Evolutionary conservation across 208 protist genomes (phyloP).

Genomic region (Borovskyia barvae): DNA sequence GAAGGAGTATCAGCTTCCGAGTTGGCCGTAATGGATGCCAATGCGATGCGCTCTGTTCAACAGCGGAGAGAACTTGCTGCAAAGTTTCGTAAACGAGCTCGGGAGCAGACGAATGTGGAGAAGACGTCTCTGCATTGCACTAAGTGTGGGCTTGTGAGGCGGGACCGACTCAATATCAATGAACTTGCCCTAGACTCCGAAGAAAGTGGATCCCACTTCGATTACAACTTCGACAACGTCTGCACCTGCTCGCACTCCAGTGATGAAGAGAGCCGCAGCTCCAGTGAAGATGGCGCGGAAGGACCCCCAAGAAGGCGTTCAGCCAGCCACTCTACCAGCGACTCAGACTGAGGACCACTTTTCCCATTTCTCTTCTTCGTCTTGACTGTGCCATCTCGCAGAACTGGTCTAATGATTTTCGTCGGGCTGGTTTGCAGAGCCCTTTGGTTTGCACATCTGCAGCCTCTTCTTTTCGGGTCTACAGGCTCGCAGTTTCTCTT

Average conservation of each 20-base stretch:
- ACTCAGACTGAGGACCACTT: too few species aligned
- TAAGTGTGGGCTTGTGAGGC: slow-evolving; percentile 83
- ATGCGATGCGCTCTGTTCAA: slow-evolving; percentile 64
- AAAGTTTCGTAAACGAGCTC: slow-evolving; percentile 67
- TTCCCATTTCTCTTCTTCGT: too few species aligned
- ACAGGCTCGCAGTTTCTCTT: too few species aligned
- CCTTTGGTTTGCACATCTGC: too few species aligned
- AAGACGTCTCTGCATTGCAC: slow-evolving; percentile 77
- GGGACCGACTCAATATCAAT: slow-evolving; percentile 86
- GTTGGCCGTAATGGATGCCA: slow-evolving; percentile 69
- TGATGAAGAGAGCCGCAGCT: slow-evolving; percentile 37
- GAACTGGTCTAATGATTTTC: too few species aligned
- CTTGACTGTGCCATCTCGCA: too few species aligned
- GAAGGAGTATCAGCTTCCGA: slow-evolving; percentile 27
- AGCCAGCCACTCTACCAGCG: too few species aligned
- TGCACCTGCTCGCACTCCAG: slow-evolving; percentile 77
- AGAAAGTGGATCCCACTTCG: slow-evolving; percentile 86
- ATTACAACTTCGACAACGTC: slow-evolving; percentile 89
- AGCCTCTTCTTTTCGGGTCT: too few species aligned
- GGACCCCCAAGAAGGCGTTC: too few species aligned
- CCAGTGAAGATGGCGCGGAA: slow-evolving; percentile 26
- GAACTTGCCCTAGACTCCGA: slow-evolving; percentile 85
- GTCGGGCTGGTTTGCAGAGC: too few species aligned
- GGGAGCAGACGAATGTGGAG: slow-evolving; percentile 75
- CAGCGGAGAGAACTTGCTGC: slow-evolving; percentile 47